phyloP scores from a whole-genome alignment of 2,329 filamentous ascomycete species.

The Penicillium rolfsii region DNA sequence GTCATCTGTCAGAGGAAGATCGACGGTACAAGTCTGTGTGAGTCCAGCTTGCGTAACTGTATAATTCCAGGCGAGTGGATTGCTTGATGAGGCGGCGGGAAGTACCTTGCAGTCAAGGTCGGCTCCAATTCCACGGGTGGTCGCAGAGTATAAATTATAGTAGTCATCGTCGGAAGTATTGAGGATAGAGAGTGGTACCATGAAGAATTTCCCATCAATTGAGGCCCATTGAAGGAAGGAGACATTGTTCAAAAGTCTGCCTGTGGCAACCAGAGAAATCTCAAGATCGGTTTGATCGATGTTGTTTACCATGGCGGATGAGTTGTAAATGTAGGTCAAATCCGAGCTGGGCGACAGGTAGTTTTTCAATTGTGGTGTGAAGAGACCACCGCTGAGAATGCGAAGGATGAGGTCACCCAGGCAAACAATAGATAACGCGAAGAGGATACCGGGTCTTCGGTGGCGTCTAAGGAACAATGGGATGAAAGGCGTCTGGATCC shows the following conservation, averaged over 20 bases:
- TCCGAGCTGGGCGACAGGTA: slow-evolving; percentile 3
- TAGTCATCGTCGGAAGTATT: slow-evolving; percentile 15
- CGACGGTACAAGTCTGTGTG: slow-evolving; percentile 1
- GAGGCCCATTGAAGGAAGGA: slow-evolving; percentile 2
- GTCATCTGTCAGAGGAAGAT: slow-evolving; percentile 1
- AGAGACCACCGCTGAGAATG: slow-evolving; percentile 26
- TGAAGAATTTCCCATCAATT: slow-evolving; percentile 11
- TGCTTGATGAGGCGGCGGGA: background rate
- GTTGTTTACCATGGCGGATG: background rate
- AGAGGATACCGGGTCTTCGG: slow-evolving; percentile 7
- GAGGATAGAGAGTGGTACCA: slow-evolving; percentile 14
- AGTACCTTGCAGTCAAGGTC: slow-evolving; percentile 17
- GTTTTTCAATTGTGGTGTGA: slow-evolving; percentile 19
- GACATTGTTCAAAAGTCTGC: slow-evolving; percentile 8
- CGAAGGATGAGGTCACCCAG: slow-evolving; percentile 20
- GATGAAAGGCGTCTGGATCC: slow-evolving; percentile 13
- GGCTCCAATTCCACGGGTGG: slow-evolving; percentile 14
- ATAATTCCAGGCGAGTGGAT: background rate
- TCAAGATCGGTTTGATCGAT: background rate
- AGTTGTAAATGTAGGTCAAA: slow-evolving; percentile 11
- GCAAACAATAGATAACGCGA: slow-evolving; percentile 16
- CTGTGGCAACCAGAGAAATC: slow-evolving; percentile 7
- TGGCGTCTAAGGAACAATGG: slow-evolving; percentile 10
- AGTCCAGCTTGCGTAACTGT: background rate
- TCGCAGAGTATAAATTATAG: slow-evolving; percentile 14